Conservation (phyloP, 805 yeast genomes). For the Yamadazyma takamatsuzukensis region DNA sequence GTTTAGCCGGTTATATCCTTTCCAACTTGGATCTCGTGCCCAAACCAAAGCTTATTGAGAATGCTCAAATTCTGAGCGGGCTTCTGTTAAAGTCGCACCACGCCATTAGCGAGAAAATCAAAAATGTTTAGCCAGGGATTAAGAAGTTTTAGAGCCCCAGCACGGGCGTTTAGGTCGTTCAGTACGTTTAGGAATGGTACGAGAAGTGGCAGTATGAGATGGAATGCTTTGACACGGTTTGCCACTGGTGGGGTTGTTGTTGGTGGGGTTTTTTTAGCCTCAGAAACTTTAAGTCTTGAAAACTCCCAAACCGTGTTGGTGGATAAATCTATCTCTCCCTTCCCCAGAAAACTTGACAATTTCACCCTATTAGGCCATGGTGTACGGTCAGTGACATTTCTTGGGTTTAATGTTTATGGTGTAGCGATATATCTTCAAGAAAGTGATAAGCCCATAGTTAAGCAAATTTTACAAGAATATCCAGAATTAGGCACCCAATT, state of each 20-base stretch:
- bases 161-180: too few species aligned
- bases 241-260: constrained; percentile 3
- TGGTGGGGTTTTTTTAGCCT: constrained; percentile 3
- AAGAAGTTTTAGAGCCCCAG: not conserved
- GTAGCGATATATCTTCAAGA: constrained; percentile 75
- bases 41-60: constrained; percentile 25
- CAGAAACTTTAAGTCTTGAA: constrained; percentile 7
- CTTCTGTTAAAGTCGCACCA: constrained; percentile 15
- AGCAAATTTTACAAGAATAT: constrained; percentile 34
- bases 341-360: constrained; percentile 32
- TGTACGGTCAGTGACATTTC: constrained; percentile 75
- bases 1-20: constrained; percentile 63
- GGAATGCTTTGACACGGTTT: too few species aligned
- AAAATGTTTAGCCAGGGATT: too few species aligned
- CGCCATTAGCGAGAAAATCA: constrained; percentile 26
- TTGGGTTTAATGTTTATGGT: constrained; percentile 81
- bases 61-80: constrained; percentile 41
- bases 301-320: constrained; percentile 20
- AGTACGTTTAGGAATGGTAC: constrained; percentile 1
- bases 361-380: constrained; percentile 76
- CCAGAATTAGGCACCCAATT: constrained; percentile 29
- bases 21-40: constrained; percentile 18
- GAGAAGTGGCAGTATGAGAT: too few species aligned
- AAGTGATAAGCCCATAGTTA: constrained; percentile 44
- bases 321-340: constrained; percentile 49